Conservation (phyloP, 139 green algal species). For the Dunaliella sp. region DNA sequence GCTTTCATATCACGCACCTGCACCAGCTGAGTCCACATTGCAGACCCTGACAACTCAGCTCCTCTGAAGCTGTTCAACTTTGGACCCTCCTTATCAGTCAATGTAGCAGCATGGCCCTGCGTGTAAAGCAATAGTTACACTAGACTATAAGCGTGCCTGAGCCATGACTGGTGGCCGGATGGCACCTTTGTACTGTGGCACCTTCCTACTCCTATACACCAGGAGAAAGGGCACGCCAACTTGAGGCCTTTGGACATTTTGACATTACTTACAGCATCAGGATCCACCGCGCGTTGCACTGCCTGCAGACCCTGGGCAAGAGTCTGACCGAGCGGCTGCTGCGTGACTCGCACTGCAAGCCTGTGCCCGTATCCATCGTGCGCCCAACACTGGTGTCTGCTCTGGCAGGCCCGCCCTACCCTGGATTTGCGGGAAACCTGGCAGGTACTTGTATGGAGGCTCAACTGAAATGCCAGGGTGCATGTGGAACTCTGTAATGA, state of each 20-base stretch:
- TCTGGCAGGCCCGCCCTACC: slow-evolving; percentile 40
- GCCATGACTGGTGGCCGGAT: neutral
- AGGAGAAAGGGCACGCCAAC: neutral
- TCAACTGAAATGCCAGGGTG: too few relatives aligned
- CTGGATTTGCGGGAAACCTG: slow-evolving; percentile 56
- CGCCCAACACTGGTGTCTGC: slow-evolving; percentile 48
- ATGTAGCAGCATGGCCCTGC: too few relatives aligned
- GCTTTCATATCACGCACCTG: too few relatives aligned
- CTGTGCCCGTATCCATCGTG: slow-evolving; percentile 38
- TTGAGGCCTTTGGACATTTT: neutral
- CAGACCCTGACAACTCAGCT: too few relatives aligned
- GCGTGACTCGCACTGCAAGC: slow-evolving; percentile 14
- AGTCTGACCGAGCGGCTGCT: slow-evolving; percentile 61
- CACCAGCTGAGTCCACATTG: too few relatives aligned
- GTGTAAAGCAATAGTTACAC: neutral
- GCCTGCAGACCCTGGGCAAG: slow-evolving; percentile 38
- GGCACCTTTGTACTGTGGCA: neutral
- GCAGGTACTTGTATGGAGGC: slow-evolving; percentile 31
- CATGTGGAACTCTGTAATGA: too few relatives aligned
- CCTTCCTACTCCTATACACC: neutral
- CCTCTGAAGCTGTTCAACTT: too few relatives aligned
- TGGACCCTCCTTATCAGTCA: too few relatives aligned
- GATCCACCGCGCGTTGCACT: neutral
- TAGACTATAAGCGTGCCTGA: neutral
- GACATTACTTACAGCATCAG: neutral